Base-by-base conservation (phyloP, 805 yeast species). In the Saturnispora halmiae region DNA sequence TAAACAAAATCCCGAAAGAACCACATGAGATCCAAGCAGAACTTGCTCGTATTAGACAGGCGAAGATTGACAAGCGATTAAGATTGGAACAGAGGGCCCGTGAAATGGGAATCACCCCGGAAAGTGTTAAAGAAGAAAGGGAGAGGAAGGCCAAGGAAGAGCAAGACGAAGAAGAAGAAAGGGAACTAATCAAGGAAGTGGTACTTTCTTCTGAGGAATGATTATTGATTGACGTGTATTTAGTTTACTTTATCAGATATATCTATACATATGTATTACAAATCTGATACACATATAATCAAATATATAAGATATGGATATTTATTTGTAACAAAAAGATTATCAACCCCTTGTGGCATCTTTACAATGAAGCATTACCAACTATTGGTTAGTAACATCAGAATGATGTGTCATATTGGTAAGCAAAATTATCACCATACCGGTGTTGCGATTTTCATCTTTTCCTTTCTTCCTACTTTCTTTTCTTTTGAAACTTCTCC, bases 11-110 rank as follows among this genome's bases (percentile, higher is more conserved):
- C 27, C 97, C 97, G 3, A 88, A 87, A 54, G 96, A 88, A 55
- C 87, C 87, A 2, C 83, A 81, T 53, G 96, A 88, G 56, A 85
- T 88, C 45, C 81, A 84, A 57, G 90, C 92, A 1, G 97, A 88
- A 56, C 66, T 88, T 29, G 95, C 94, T 13, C 75, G 95, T 58
- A 80, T 88, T 71, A 76, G 79, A 58, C 73, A 77, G 49, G 94
- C 79, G 41, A 70, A 88, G 45, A 56, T 72, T 3, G 94, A 79
- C 50, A 82, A 81, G 64, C 72, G 94, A 58, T 65, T 72, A 48
- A 69, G 79, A 47, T 64, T 86, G 38, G 94, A 85, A 56, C 83
- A 74, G 40, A 79, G 67, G 57, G 82, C 92, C 5, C 69, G 57
- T 37, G 79, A 72, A 46, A 66, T 81, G 45, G 94, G 92, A n/a